phyloP scores from a whole-genome alignment of 306 rosid genomes.

The Glycyrrhiza uralensis region DNA sequence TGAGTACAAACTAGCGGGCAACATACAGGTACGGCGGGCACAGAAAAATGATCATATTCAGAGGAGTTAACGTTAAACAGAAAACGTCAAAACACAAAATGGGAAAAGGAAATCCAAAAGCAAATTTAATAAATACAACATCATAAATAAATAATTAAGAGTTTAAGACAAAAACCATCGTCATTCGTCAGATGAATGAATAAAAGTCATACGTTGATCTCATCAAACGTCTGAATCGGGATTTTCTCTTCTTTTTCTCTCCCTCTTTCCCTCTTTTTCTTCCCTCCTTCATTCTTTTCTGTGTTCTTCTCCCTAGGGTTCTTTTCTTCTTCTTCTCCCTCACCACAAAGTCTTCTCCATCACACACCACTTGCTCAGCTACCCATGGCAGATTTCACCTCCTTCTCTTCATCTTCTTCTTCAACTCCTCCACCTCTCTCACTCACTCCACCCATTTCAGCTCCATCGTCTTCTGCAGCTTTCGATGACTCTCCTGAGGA shows the following conservation, averaged over 20 bases:
- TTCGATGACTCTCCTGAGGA: conserved; percentile 60
- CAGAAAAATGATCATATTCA: not conserved
- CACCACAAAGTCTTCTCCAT: conserved; percentile 15
- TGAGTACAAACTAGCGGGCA: not conserved
- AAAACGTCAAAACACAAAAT: conserved; percentile 10
- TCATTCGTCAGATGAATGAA: not conserved
- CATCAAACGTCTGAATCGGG: conserved; percentile 81
- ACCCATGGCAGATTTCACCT: conserved; percentile 43
- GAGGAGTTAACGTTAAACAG: not conserved
- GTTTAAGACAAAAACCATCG: not conserved
- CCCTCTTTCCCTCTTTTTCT: conserved; percentile 17
- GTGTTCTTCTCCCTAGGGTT: conserved; percentile 55
- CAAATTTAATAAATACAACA: not conserved
- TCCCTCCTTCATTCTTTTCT: conserved; percentile 31
- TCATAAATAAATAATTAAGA: not conserved
- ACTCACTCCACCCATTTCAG: conserved; percentile 27
- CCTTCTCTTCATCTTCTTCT: conserved; percentile 36
- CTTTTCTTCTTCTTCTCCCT: conserved; percentile 30
- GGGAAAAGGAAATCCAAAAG: not conserved
- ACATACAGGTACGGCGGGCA: not conserved
- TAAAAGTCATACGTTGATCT: conserved; percentile 38
- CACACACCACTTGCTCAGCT: not conserved
- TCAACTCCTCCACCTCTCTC: conserved; percentile 18
- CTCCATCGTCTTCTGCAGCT: conserved; percentile 36
- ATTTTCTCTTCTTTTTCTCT: conserved; percentile 37